phyloP scores from a whole-genome alignment of 805 yeast species.

The Hemisphaericaspora nanyangensis region DNA sequence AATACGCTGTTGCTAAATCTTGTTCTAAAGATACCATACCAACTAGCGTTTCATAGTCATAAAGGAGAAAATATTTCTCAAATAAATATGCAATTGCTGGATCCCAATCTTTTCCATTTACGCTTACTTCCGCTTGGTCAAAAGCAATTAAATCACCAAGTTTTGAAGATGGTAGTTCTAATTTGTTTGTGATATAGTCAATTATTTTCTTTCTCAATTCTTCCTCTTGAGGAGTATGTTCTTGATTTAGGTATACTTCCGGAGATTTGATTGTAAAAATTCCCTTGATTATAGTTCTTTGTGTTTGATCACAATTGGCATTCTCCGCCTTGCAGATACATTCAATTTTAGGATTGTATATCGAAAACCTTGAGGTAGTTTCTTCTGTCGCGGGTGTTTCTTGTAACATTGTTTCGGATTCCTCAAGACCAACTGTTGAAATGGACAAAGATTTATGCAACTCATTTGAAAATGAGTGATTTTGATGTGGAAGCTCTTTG shows the following conservation, averaged over 20 bases:
- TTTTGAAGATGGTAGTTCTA: slow-evolving; percentile 1
- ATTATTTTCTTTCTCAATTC: slow-evolving; percentile 4
- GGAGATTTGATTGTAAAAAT: slow-evolving; percentile 7
- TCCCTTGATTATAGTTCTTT: no score
- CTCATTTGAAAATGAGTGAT: no score
- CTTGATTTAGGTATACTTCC: background rate
- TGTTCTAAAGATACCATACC: slow-evolving; percentile 39
- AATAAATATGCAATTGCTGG: slow-evolving; percentile 29
- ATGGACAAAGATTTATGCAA: no score
- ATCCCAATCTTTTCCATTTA: slow-evolving; percentile 44
- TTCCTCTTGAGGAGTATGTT: background rate
- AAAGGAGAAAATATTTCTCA: slow-evolving; percentile 23
- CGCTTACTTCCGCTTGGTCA: slow-evolving; percentile 40
- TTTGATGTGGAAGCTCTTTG: no score
- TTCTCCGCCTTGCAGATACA: no score
- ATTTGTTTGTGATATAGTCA: slow-evolving; percentile 1
- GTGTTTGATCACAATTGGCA: no score
- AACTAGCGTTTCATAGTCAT: slow-evolving; percentile 23
- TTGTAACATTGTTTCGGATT: no score
- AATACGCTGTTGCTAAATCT: slow-evolving; percentile 29
- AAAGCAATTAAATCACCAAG: slow-evolving; percentile 32
- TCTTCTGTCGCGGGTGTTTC: no score
- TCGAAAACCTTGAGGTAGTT: no score
- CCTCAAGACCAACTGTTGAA: no score
- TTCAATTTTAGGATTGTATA: no score